phyloP scores from a whole-genome alignment of 2,329 filamentous ascomycete species.

The Thielaviopsis musarum region DNA sequence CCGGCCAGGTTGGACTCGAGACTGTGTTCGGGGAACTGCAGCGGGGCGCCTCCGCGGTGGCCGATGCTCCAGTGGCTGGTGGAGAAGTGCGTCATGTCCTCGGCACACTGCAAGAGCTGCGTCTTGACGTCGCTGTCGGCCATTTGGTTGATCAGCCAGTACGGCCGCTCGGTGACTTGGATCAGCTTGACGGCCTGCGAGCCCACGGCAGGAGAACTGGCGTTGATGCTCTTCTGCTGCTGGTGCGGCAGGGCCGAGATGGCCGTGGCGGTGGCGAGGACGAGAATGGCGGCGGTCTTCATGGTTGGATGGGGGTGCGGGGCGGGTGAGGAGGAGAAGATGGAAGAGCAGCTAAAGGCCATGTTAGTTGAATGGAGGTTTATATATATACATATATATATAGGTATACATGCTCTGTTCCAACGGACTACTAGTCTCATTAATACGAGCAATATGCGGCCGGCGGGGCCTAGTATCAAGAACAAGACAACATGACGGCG shows the following conservation, averaged over 20 bases:
- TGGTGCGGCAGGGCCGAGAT: background rate
- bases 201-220: background rate
- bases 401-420: too few relatives aligned
- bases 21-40: slow-evolving; percentile 50
- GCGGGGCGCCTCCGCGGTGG: slow-evolving; percentile 43
- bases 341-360: background rate
- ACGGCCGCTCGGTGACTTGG: slow-evolving; percentile 45
- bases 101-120: slow-evolving; percentile 38
- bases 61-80: slow-evolving; percentile 40
- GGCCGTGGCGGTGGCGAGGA: background rate
- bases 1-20: slow-evolving; percentile 42
- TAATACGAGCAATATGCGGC: too few relatives aligned
- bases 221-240: background rate
- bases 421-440: too few relatives aligned
- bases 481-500: too few relatives aligned
- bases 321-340: slow-evolving; percentile 2
- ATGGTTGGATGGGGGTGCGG: background rate
- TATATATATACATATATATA: too few relatives aligned
- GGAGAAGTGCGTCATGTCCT: slow-evolving; percentile 31
- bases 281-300: background rate
- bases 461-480: too few relatives aligned
- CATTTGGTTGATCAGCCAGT: slow-evolving; percentile 48
- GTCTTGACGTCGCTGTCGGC: slow-evolving; percentile 40
- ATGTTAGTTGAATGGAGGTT: too few relatives aligned
- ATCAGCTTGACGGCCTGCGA: slow-evolving; percentile 27